These are phyloP conservation scores for Candida cerambycidarum DNA, from an alignment of 805 yeast species.

Conservation along the genomic window DNA sequence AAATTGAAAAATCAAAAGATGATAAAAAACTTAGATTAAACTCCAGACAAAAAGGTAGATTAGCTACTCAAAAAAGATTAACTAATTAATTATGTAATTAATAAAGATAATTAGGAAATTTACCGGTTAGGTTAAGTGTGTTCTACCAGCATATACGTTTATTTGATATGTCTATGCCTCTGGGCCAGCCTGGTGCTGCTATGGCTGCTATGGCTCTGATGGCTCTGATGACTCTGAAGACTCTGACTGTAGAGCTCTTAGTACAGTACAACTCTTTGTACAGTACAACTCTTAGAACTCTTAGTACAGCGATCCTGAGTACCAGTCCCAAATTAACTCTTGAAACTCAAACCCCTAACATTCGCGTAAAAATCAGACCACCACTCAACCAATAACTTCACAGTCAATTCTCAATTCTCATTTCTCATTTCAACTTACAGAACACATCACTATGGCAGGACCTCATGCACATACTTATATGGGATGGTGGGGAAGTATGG, in stretches of 20 bases:
- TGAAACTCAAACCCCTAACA: background rate
- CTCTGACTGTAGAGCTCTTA: no score
- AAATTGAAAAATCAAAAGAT: constrained; percentile 88
- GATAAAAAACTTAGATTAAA: constrained; percentile 66
- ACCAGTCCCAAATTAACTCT: constrained; percentile 2
- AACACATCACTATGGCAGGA: constrained; percentile 32
- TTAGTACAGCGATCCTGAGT: no score
- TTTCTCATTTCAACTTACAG: no score
- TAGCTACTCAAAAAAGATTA: constrained; percentile 84
- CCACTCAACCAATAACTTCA: constrained; percentile 5
- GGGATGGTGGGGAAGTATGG: constrained; percentile 98
- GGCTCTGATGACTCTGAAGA: background rate
- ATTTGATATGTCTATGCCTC: no score
- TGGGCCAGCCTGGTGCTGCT: no score
- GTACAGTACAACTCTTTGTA: no score
- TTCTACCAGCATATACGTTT: constrained; percentile 1
- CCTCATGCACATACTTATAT: constrained; percentile 67
- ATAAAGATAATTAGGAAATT: background rate
- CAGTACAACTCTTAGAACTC: no score
- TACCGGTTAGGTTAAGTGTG: background rate
- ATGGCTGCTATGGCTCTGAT: no score
- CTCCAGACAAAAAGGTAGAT: constrained; percentile 91
- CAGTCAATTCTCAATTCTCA: constrained; percentile 3
- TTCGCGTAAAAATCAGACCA: background rate
- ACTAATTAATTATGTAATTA: constrained; percentile 29